Conservation (phyloP, 352 stramenopile species). For the Phytophthora sansomeana region DNA sequence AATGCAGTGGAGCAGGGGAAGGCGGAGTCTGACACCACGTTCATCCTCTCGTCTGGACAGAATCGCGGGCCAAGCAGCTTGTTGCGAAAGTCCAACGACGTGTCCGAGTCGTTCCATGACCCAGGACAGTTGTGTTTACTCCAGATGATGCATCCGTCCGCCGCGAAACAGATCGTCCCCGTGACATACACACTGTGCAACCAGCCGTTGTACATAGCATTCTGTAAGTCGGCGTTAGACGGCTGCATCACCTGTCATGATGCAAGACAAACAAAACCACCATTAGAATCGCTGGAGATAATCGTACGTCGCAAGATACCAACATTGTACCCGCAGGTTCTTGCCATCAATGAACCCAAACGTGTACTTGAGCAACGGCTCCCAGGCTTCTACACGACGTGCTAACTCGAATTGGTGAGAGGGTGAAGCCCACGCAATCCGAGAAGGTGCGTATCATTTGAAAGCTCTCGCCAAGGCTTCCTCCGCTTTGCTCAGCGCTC, state of each 20-base stretch:
- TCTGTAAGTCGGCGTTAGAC: background rate
- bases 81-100: background rate
- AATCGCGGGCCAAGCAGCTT: background rate
- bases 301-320: too few relatives aligned
- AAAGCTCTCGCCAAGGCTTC: too few relatives aligned
- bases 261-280: background rate
- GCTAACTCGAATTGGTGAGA: too few relatives aligned
- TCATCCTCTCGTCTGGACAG: slow-evolving; percentile 1
- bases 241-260: background rate
- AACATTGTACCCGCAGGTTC: background rate
- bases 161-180: background rate
- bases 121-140: background rate
- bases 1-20: background rate
- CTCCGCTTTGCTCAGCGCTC: too few relatives aligned
- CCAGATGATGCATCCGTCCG: background rate
- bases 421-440: too few relatives aligned
- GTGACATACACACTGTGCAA: background rate
- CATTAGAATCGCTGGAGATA: background rate
- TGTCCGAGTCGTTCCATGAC: background rate
- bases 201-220: background rate
- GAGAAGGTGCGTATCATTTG: too few relatives aligned
- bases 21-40: background rate
- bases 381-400: background rate
- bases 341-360: background rate
- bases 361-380: background rate